Evolutionary conservation across 805 yeast genomes (phyloP).

Genomic region (Candida montana): DNA sequence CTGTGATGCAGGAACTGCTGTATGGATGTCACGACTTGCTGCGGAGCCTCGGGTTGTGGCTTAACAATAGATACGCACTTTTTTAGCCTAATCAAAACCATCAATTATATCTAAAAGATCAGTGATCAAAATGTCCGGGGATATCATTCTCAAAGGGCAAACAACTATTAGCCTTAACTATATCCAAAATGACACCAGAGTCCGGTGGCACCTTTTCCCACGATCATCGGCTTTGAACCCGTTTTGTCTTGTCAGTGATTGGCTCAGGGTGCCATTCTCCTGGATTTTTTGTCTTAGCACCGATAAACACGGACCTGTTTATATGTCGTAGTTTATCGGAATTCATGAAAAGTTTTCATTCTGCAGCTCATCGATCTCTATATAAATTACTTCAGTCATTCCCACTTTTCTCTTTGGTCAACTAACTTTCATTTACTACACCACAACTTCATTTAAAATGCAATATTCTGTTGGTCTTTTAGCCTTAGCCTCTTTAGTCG

Average conservation of each 20-base stretch:
- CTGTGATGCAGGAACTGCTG: no score
- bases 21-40: no score
- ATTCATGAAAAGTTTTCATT: background rate
- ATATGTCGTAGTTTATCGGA: background rate
- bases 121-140: no score
- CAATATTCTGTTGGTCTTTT: slow-evolving; percentile 10
- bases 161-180: no score
- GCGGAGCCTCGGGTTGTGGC: no score
- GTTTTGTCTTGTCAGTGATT: no score
- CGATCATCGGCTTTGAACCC: no score
- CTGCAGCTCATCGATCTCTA: background rate
- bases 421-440: background rate
- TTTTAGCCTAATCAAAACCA: no score
- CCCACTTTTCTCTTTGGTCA: background rate
- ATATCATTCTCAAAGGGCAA: no score
- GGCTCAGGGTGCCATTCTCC: background rate
- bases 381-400: background rate
- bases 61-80: no score
- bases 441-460: slow-evolving; percentile 4
- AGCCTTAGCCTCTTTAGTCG: slow-evolving; percentile 15
- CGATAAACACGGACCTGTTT: slow-evolving; percentile 2
- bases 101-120: background rate
- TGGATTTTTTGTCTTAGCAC: background rate
- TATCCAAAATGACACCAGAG: no score
- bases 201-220: no score